Evolutionary conservation across 768 basidiomycete genomes (phyloP).

Genomic region (Russula olivacea): DNA sequence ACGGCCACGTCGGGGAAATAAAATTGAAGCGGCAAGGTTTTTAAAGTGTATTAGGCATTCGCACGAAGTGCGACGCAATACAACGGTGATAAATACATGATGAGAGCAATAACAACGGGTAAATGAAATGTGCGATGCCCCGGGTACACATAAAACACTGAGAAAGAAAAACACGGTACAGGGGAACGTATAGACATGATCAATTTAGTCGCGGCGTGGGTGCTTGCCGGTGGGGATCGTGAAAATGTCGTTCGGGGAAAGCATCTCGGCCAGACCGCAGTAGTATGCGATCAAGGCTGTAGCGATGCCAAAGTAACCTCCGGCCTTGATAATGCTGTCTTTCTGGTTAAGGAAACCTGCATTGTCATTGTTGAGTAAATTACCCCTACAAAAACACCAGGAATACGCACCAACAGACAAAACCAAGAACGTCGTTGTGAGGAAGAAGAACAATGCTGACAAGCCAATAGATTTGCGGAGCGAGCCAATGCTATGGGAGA

Average conservation of each 20-base stretch:
- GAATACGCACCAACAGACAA: slow-evolving; percentile 38
- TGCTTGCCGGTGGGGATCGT: slow-evolving; percentile 37
- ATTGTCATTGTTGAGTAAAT: slow-evolving; percentile 11
- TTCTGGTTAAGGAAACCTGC: slow-evolving; percentile 9
- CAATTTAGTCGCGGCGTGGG: not conserved
- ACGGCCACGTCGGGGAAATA: not conserved
- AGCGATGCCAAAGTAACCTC: slow-evolving; percentile 37
- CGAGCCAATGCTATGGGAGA: slow-evolving; percentile 38
- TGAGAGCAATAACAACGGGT: not conserved
- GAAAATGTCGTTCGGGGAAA: slow-evolving; percentile 37
- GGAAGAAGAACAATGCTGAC: slow-evolving; percentile 46
- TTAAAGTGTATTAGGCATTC: not conserved
- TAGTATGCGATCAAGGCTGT: slow-evolving; percentile 49
- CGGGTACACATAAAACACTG: not conserved
- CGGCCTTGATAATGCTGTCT: slow-evolving; percentile 33
- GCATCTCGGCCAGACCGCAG: slow-evolving; percentile 39
- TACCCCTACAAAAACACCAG: not conserved
- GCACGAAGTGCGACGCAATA: not conserved
- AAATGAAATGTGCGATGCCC: not conserved
- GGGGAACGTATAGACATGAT: not conserved
- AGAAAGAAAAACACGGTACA: not conserved
- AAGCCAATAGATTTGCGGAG: slow-evolving; percentile 47
- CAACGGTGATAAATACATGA: not conserved
- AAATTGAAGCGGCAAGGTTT: not conserved
- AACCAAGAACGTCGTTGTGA: slow-evolving; percentile 48